Evolutionary conservation across 768 basidiomycete species (phyloP).

Genomic region (Phanerochaete sordida): DNA sequence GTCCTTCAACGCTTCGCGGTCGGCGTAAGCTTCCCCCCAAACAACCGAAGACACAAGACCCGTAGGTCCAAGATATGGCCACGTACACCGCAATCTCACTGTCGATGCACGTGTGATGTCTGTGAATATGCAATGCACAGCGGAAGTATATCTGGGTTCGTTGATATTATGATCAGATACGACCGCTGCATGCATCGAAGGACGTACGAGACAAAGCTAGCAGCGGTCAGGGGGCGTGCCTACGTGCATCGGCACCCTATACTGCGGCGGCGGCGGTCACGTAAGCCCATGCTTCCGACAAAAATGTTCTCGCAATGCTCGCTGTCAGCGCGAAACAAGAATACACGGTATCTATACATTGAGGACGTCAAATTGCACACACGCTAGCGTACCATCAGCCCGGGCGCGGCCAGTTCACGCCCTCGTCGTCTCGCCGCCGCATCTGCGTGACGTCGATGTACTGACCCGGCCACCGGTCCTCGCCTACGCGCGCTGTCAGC

Average conservation of each 20-base stretch:
- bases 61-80: no score
- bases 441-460: constrained; percentile 72
- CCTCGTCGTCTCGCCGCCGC: constrained; percentile 49
- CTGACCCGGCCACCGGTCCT: constrained; percentile 67
- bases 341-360: background rate
- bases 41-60: no score
- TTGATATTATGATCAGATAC: background rate
- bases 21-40: no score
- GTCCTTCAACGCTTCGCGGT: no score
- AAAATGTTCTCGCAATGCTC: background rate
- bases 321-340: background rate
- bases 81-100: no score
- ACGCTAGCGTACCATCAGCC: constrained; percentile 32
- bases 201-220: no score
- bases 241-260: no score
- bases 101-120: no score
- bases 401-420: constrained; percentile 72
- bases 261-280: no score
- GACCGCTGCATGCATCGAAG: background rate
- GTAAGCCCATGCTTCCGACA: no score
- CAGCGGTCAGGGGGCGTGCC: no score
- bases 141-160: background rate
- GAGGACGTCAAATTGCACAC: background rate
- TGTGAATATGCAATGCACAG: background rate
- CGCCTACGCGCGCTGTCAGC: constrained; percentile 39